phyloP scores from a whole-genome alignment of 139 green algal genomes.

The Tetraselmis striata region DNA sequence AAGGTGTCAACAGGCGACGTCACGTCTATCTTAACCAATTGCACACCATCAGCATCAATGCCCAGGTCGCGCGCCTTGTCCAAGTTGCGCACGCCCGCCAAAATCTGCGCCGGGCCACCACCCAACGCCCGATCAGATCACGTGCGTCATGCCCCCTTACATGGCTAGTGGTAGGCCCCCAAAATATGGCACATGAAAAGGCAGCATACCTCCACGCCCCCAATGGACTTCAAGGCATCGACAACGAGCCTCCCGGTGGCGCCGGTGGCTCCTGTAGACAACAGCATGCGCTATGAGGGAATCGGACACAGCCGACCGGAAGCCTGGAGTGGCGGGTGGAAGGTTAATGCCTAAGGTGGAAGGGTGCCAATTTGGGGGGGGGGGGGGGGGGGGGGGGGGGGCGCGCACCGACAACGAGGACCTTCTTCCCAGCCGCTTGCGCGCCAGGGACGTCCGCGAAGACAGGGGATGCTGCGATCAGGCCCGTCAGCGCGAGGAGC shows the following conservation, averaged over 20 bases:
- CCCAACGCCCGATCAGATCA: no score
- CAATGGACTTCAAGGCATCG: not conserved
- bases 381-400: no score
- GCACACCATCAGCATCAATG: not conserved
- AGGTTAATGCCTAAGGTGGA: no score
- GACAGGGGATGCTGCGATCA: not conserved
- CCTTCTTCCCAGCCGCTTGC: not conserved
- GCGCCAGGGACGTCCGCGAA: not conserved
- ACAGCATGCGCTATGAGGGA: not conserved
- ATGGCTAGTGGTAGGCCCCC: no score
- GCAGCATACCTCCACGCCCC: not conserved
- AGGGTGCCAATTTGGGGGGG: not conserved
- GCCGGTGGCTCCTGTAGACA: not conserved
- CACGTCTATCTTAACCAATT: conserved; percentile 9
- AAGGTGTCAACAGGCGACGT: not conserved
- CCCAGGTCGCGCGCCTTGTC: not conserved
- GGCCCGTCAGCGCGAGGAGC: not conserved
- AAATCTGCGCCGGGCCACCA: no score
- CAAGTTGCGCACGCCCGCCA: not conserved
- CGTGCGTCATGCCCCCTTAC: no score
- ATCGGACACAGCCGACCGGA: no score
- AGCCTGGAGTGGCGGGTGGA: no score
- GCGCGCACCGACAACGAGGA: not conserved
- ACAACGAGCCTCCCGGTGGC: not conserved
- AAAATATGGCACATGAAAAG: no score